Evolutionary conservation across 345 rosid species (phyloP), one percentile per base, ranked within the genome.

Genomic region (Sonneratia alba): DNA sequence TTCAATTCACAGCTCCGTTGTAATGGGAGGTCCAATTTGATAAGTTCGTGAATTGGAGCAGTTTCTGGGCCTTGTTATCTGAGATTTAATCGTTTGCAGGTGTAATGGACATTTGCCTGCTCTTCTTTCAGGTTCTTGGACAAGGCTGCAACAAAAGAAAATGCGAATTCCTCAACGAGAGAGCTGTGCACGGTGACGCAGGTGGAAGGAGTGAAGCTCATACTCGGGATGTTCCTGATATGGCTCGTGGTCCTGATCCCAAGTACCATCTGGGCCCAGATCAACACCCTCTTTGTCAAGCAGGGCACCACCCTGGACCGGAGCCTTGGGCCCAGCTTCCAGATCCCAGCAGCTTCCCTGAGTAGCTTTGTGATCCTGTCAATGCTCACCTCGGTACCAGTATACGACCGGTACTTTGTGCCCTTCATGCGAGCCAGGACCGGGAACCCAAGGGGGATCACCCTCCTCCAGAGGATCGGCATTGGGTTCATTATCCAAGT

Each of bases 251-350:
- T 96, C 47, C 77, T 93, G 66, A 82, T 91, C 47, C 98, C 98
- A 38, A 88, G 91, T 80, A 91, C 87, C 51, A 76, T 91, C 71
- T 87, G 96, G 93, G 97, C 98, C 70, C 98, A 91, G 81, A 86
- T 93, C 79, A 93, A 93, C 79, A 93, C 98, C 24, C 75, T 93
- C 13, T 93, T 89, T 72, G 92, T 93, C 78, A 93, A 93, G 77
- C 98, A 93, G 76, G 98, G 98, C 64, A 91, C 93, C 40, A 91
- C 96, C 55, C 69, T 93, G 71, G 85, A 93, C 82, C 80, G 98
- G 6, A 73, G 55, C 47, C 53, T 93, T 6, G 92, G 91, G 48
- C 71, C 87, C 0, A 55, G 43, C 70, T 89, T 93, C 78, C 85
- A 87, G 56, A 86, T 93, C 67, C 98, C 97, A 0, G 93, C 98